phyloP scores from a whole-genome alignment of 352 stramenopile genomes.

The Globisporangium nagaii region DNA sequence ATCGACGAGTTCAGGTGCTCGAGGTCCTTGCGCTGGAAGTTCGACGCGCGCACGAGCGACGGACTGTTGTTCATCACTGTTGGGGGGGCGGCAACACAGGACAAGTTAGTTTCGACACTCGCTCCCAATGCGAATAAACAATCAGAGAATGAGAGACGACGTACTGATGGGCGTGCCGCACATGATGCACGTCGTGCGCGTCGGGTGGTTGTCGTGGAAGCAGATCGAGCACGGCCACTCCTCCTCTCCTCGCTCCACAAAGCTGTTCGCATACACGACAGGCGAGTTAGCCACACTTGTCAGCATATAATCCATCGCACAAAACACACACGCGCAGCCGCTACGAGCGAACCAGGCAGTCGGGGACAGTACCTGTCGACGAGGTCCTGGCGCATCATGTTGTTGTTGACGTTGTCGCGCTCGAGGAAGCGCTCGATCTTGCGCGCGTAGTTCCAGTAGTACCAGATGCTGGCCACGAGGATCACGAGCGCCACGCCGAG shows the following conservation, averaged over 20 bases:
- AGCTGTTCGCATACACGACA: too few relatives aligned
- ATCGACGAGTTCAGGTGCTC: constrained; percentile 62
- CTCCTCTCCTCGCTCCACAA: constrained; percentile 71
- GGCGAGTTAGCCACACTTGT: too few relatives aligned
- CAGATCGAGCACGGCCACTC: constrained; percentile 86
- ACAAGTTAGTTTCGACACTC: not conserved
- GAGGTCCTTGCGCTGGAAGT: constrained; percentile 58
- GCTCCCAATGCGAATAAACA: not conserved
- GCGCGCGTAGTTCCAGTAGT: constrained; percentile 85
- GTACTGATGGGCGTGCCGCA: constrained; percentile 54
- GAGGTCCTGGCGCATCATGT: constrained; percentile 86
- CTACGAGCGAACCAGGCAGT: too few relatives aligned
- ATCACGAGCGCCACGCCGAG: constrained; percentile 65
- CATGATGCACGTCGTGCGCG: constrained; percentile 78
- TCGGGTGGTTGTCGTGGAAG: constrained; percentile 85
- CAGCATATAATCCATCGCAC: too few relatives aligned
- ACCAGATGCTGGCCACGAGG: constrained; percentile 69
- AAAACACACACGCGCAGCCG: too few relatives aligned
- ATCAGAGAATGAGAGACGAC: not conserved
- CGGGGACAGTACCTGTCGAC: constrained; percentile 55
- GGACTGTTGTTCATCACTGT: constrained; percentile 42
- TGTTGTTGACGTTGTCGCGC: constrained; percentile 83
- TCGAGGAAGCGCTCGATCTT: constrained; percentile 84
- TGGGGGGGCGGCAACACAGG: not conserved
- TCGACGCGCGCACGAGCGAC: constrained; percentile 62